Evolutionary conservation across 495 filamentous ascomycete species (phyloP).

Genomic region (Aspergillus haitiensis): DNA sequence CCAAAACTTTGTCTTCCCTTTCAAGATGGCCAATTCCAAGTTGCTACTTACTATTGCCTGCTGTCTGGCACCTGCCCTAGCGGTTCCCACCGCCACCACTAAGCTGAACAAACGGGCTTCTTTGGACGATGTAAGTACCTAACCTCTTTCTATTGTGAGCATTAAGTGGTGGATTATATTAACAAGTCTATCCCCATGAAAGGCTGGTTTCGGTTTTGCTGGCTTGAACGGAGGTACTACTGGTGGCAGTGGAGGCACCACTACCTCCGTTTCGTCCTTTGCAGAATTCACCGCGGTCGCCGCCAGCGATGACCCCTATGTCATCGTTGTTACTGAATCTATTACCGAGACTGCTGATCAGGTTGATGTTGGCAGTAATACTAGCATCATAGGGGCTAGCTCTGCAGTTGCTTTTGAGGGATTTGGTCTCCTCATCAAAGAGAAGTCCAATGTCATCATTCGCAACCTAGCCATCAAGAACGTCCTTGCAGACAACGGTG

Average conservation of each 20-base stretch:
- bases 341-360: constrained; percentile 46
- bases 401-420: constrained; percentile 30
- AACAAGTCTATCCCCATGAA: not conserved
- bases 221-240: constrained; percentile 55
- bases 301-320: constrained; percentile 40
- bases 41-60: constrained; percentile 29
- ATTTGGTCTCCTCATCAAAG: constrained; percentile 47
- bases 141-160: not conserved
- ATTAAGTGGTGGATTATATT: not conserved
- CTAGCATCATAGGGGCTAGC: constrained; percentile 52
- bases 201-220: constrained; percentile 41
- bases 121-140: constrained; percentile 28
- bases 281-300: constrained; percentile 54
- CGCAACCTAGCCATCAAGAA: constrained; percentile 62
- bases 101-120: constrained; percentile 30
- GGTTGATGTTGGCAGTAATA: constrained; percentile 54
- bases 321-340: constrained; percentile 50
- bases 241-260: constrained; percentile 59
- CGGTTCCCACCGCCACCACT: constrained; percentile 31
- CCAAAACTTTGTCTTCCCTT: not conserved
- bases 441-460: constrained; percentile 59
- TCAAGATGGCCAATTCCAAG: constrained; percentile 33
- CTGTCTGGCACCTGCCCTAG: constrained; percentile 32
- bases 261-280: constrained; percentile 58
- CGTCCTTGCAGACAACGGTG: constrained; percentile 57